Evolutionary conservation across 2,329 filamentous ascomycete species (phyloP).

Genomic region (Xylogone sp.): DNA sequence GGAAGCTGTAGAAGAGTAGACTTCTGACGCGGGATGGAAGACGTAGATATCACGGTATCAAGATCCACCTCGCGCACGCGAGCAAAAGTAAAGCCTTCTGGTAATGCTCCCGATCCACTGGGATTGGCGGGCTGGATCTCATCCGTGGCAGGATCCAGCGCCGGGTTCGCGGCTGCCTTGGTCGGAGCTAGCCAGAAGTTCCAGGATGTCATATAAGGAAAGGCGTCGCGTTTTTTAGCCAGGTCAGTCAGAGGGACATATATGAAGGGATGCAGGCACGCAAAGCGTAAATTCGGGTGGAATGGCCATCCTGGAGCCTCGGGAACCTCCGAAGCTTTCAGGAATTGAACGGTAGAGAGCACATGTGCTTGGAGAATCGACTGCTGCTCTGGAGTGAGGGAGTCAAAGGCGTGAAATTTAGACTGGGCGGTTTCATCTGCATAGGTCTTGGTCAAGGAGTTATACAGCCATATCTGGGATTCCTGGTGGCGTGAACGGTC

Average conservation of each 20-base stretch:
- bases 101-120: conserved; percentile 4
- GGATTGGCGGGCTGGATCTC: not conserved
- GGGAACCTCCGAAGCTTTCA: conserved; percentile 16
- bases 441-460: conserved; percentile 14
- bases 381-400: conserved; percentile 8
- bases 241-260: conserved; percentile 9
- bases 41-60: conserved; percentile 23
- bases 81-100: conserved; percentile 12
- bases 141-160: not conserved
- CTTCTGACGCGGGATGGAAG: conserved; percentile 18
- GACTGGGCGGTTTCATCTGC: not conserved
- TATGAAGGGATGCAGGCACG: conserved; percentile 16
- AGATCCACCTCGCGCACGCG: conserved; percentile 22
- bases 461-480: conserved; percentile 27
- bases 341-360: conserved; percentile 11
- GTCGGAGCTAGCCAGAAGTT: conserved; percentile 17
- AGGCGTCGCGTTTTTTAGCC: conserved; percentile 8
- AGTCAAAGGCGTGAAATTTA: not conserved
- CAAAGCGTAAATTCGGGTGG: conserved; percentile 17
- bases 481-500: conserved; percentile 25
- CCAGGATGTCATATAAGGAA: conserved; percentile 16
- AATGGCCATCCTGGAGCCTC: conserved; percentile 28
- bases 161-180: not conserved
- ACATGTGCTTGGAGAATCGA: conserved; percentile 11
- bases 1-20: conserved; percentile 19